Conservation (phyloP, 495 filamentous ascomycete genomes). For the Podospora sp. region DNA sequence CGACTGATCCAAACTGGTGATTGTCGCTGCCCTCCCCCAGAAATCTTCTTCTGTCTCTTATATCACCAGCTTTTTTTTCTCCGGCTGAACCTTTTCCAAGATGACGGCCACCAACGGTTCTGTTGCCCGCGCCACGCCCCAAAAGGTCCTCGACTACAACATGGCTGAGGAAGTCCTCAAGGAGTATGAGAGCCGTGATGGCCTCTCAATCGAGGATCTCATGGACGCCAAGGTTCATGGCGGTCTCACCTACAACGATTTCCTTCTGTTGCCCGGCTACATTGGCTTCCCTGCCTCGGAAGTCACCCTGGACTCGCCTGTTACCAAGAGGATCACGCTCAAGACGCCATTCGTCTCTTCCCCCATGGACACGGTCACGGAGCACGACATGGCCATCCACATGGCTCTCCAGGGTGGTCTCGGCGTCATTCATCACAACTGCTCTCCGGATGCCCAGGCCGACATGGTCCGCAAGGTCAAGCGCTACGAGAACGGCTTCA, state of each 20-base stretch:
- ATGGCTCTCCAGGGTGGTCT: conserved; percentile 96
- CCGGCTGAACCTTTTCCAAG: conserved; percentile 19
- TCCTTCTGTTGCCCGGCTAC: conserved; percentile 60
- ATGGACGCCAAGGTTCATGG: conserved; percentile 85
- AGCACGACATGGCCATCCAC: conserved; percentile 98
- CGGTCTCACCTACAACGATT: conserved; percentile 80
- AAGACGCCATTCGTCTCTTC: conserved; percentile 96
- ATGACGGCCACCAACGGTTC: conserved; percentile 73
- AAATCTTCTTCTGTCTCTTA: conserved; percentile 13
- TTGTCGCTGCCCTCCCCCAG: conserved; percentile 39
- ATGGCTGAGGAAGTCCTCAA: conserved; percentile 77
- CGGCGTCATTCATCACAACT: conserved; percentile 99
- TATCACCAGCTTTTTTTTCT: conserved; percentile 14
- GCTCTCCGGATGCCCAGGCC: conserved; percentile 88
- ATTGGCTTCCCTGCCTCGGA: conserved; percentile 86
- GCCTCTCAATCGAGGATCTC: conserved; percentile 78
- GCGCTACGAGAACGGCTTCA: conserved; percentile 99
- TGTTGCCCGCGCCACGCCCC: conserved; percentile 38
- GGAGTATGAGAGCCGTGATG: conserved; percentile 76
- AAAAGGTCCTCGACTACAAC: conserved; percentile 50
- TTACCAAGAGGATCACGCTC: conserved; percentile 90
- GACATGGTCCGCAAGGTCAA: conserved; percentile 99
- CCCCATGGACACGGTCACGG: conserved; percentile 99
- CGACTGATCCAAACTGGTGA: conserved; percentile 29
- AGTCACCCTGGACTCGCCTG: conserved; percentile 82